Base-by-base conservation (phyloP, 2,329 filamentous ascomycete genomes). In the Colletotrichum shisoi region DNA sequence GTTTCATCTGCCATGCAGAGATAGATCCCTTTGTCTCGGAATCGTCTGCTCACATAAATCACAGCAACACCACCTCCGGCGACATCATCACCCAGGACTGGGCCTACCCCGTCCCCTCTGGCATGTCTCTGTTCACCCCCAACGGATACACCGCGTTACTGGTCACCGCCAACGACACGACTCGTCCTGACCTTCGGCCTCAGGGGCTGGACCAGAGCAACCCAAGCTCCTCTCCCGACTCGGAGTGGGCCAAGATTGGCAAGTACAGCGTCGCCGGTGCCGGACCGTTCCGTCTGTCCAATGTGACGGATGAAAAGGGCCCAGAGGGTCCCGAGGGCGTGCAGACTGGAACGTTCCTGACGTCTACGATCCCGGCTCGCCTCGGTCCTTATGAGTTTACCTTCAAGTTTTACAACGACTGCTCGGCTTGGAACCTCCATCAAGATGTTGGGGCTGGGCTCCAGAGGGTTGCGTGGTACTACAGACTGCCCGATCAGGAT, bases 91-190 rank as follows among this genome's bases (percentile, higher is more conserved):
- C 60, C 5, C n/a, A 42, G 15, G 60, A 63, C 60, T 63, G 44
- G 60, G 52, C 60, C 31, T 63, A 63, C 52, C 60, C 60, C 1
- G 52, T 63, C 4, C 60, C 52, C 17, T 63, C 60, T 1, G 60
- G 60, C 21, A 51, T 63, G 44, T 63, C 60, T 24, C 60, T 63
- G 6, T 63, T 63, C 44, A 63, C 60, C 11, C 52, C 60, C 1
- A 57, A 57, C 44, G 52, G 60, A n/a, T 63, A 63, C 52, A 63
- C 52, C 17, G 60, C 60, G 12, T 31, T 63, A 3, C 21, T 63
- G 3, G 60, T 63, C 8, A 63, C 60, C 4, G 60, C 60, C 12
- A 63, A 63, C 9, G 60, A 63, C 60, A 63, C 60, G 3, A 63
- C 60, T 11, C 13, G 52, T 2, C 52, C 60, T 3, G 60, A 63